Base-by-base conservation (phyloP, 1,284 basidiomycete genomes). In the Coniophora puteana region DNA sequence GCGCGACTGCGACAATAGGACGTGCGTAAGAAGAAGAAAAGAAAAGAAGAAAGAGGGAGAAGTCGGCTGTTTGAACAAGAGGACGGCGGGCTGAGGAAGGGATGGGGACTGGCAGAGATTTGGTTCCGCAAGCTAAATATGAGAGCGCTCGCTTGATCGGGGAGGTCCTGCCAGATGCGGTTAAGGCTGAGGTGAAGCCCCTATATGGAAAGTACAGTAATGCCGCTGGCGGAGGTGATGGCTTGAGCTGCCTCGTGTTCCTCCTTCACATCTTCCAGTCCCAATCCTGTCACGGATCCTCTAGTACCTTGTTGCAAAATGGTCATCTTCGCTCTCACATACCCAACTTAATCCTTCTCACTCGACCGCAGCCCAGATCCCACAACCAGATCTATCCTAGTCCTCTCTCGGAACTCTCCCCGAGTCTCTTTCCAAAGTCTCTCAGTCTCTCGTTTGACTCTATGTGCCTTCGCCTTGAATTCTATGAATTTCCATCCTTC, bases 101-200 rank as follows among this genome's bases (percentile, higher is more conserved):
- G 54, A 45, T 48, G 52, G 49, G 51, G 51, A 49, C 49, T 55
- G 55, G 43, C 40, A 53, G 48, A 45, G 42, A 32, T 47, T 43
- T 50, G 59, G 52, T 57, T 40, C 61, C 50, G 51, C 41, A 30
- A 18, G 18, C 55, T 64, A 64, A 60, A 65, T 61, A 61, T 53
- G 37, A n/a, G n/a, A n/a, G n/a, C n/a, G n/a, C n/a, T n/a, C n/a
- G n/a, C n/a, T n/a, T n/a, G n/a, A n/a, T n/a, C n/a, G n/a, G n/a
- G n/a, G n/a, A n/a, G n/a, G n/a, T n/a, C n/a, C n/a, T n/a, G n/a
- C n/a, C n/a, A n/a, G n/a, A n/a, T n/a, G n/a, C n/a, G n/a, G n/a
- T n/a, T n/a, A n/a, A n/a, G n/a, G n/a, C n/a, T n/a, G n/a, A n/a
- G n/a, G n/a, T n/a, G n/a, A n/a, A 6, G 8, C 1, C 31, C 38